A percentile compares a stretch with the other conserved stretches of the same genome.
Evolutionary conservation across 176 grass and related monocot species (phyloP).

Genomic region (Tillandsia leiboldiana): DNA sequence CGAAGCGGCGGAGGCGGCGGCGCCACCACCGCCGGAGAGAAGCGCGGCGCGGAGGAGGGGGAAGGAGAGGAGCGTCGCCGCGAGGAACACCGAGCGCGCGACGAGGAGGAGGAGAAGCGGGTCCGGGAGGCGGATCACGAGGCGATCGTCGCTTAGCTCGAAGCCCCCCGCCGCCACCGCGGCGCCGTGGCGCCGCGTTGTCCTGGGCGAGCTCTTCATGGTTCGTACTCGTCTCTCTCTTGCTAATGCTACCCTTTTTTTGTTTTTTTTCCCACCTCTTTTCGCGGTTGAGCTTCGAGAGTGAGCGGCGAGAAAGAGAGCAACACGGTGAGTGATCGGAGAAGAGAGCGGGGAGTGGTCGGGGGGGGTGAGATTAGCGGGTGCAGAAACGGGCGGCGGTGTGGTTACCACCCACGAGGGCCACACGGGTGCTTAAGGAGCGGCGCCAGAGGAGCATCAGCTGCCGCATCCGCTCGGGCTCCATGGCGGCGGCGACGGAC

Average conservation of each 20-base stretch:
- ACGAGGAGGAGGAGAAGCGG: conserved; percentile 36
- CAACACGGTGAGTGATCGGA: conserved; percentile 1
- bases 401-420: conserved; percentile 95
- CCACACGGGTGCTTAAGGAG: conserved; percentile 43
- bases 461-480: conserved; percentile 43
- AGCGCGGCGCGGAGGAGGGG: conserved; percentile 35
- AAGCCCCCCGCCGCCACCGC: too few species aligned
- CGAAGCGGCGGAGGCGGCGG: not conserved
- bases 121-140: conserved; percentile 61
- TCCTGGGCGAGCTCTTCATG: conserved; percentile 7
- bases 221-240: not conserved
- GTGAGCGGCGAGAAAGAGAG: conserved; percentile 8
- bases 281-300: not conserved
- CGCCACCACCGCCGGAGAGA: conserved; percentile 3
- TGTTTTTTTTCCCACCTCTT: not conserved
- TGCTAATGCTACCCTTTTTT: too few species aligned
- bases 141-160: conserved; percentile 18
- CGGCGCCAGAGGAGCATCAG: conserved; percentile 56
- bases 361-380: conserved; percentile 39
- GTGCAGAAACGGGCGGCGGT: conserved; percentile 82
- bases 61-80: conserved; percentile 36
- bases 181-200: conserved; percentile 3
- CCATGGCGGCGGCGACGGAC: conserved; percentile 28
- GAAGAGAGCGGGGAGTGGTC: not conserved
- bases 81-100: conserved; percentile 46